phyloP scores from a whole-genome alignment of 2,329 filamentous ascomycete genomes.

The Albophoma yamanashiensis region DNA sequence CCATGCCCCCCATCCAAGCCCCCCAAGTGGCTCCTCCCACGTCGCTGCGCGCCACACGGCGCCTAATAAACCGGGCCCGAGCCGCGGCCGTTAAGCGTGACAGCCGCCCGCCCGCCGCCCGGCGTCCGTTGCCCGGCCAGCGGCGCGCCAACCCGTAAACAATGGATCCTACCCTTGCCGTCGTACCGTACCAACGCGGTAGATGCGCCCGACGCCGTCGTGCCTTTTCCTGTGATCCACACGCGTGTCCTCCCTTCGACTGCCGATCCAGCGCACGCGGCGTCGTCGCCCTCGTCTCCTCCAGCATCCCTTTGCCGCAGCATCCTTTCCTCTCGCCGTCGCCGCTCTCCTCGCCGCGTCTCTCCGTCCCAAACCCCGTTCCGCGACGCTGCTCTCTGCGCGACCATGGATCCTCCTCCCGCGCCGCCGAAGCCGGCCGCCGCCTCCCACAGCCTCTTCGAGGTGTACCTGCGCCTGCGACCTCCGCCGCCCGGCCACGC shows the following conservation, averaged over 20 bases:
- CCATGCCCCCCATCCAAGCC: too few relatives aligned
- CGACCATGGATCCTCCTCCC: slow-evolving; percentile 22
- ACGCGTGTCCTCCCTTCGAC: too few relatives aligned
- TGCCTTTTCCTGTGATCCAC: too few relatives aligned
- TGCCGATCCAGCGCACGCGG: background rate
- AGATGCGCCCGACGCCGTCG: too few relatives aligned
- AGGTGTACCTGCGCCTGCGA: slow-evolving; percentile 80
- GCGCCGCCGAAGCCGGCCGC: slow-evolving; percentile 1
- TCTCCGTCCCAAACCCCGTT: too few relatives aligned
- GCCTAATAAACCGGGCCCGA: background rate
- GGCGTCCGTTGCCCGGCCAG: background rate
- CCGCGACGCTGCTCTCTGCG: background rate
- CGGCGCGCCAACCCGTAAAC: background rate
- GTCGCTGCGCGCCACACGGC: background rate
- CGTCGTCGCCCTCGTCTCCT: background rate
- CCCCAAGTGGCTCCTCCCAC: too few relatives aligned
- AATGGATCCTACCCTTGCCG: background rate
- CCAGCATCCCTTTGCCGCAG: background rate
- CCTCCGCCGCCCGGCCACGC: slow-evolving; percentile 43
- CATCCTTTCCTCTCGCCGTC: background rate
- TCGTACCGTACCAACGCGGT: too few relatives aligned
- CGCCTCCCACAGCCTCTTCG: slow-evolving; percentile 55
- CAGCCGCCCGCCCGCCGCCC: too few relatives aligned
- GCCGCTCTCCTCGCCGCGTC: too few relatives aligned
- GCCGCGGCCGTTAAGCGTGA: background rate